A percentile compares a stretch with the other conserved stretches of the same genome.
Evolutionary conservation across 2,329 filamentous ascomycete species (phyloP).

Genomic region (Diaporthe citriasiana): DNA sequence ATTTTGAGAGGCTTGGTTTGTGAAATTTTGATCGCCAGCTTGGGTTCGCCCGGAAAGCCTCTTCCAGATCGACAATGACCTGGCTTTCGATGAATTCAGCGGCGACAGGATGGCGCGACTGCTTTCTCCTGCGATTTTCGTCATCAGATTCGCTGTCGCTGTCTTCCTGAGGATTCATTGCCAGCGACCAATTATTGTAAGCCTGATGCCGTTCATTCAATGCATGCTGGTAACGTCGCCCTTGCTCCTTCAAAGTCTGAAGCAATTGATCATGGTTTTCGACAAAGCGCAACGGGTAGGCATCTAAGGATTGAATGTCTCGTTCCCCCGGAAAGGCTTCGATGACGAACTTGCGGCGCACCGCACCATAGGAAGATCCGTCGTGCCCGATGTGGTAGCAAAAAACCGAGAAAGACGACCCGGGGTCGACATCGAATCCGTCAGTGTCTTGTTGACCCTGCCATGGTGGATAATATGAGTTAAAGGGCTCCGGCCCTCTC

Average conservation of each 20-base stretch:
- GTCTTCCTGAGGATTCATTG: neutral
- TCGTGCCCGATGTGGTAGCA: constrained; percentile 26
- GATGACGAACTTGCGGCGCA: constrained; percentile 4
- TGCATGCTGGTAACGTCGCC: neutral
- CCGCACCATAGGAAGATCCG: constrained; percentile 16
- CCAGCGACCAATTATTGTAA: constrained; percentile 21
- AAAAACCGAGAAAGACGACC: neutral
- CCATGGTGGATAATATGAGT: neutral
- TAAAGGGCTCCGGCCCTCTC: neutral
- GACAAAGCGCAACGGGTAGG: constrained; percentile 5
- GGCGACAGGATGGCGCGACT: neutral
- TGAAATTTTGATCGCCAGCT: constrained; percentile 15
- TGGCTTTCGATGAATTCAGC: constrained; percentile 26
- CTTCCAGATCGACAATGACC: constrained; percentile 27
- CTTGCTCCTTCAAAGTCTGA: neutral
- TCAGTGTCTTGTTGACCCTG: neutral
- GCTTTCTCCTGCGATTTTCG: neutral
- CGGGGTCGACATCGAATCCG: neutral
- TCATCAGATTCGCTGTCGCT: neutral
- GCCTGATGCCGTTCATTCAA: neutral
- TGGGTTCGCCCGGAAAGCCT: constrained; percentile 16
- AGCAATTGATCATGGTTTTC: neutral
- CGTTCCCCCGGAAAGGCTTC: neutral
- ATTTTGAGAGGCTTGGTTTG: neutral
- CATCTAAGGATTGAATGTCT: neutral